Evolutionary conservation across 2,329 filamentous ascomycete species (phyloP), one percentile per base, ranked within the genome.

Genomic region (Chalaropsis ovoidea): DNA sequence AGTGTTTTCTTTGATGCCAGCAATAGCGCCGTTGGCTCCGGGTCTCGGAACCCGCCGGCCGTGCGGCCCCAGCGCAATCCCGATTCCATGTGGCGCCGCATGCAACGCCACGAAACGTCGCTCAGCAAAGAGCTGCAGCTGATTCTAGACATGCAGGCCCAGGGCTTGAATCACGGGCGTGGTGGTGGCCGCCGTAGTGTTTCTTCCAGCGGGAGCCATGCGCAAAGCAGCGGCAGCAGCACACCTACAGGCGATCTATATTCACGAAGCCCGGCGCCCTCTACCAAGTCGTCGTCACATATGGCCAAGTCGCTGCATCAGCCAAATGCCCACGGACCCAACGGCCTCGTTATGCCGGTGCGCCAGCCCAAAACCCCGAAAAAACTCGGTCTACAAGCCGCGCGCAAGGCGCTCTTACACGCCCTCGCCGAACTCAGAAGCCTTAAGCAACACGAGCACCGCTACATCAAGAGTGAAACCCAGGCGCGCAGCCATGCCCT

Each of bases 361-460:
- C 80, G 80, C 35, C 84, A 86, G 69, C 84, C 84, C 0, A 77
- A 76, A 39, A 68, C 70, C 17, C 70, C 75, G 54, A 79, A 78
- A 65, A 82, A 79, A 43, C 72, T 82, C 8, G 81, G 85, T 0
- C 77, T 91, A 15, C 79, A 79, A 35, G 80, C 81, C 19, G 86
- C 87, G 0, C 80, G 89, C n/a, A 78, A 80, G 35, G 86, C 85
- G 0, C 80, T 93, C 7, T 79, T 82, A 17, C 80, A 78, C 62
- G 80, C 82, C 61, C 87, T 92, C 73, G 76, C 79, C 2, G 82
- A 85, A 64, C 76, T 92, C 4, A 83, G 82, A 0, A 79, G 80
- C 8, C 75, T 92, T 31, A 90, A 90, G 72, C 77, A 77, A 2
- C 86, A 90, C 66, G 87, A 91, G 74, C 77, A 85, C n/a, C 77